Base-by-base conservation (phyloP, 2,329 filamentous ascomycete genomes). In the Dothidotthia symphoricarpi region DNA sequence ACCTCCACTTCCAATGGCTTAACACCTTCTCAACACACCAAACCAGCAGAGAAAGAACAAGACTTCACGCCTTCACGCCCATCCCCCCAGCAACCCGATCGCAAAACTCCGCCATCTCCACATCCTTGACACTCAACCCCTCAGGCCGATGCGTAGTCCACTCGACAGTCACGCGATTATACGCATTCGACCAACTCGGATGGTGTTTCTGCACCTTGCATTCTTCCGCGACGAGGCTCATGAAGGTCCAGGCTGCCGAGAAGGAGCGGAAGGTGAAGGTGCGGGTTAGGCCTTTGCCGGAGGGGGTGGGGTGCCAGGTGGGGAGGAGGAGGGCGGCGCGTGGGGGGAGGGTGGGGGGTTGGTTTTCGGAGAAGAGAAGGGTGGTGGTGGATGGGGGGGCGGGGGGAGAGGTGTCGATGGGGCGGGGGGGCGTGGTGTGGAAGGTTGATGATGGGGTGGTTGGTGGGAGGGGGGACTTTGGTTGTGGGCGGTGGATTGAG, bases 131-230 rank as follows among this genome's bases (percentile, higher is more conserved):
- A 31, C 60, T 64, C 14, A 66, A 47, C 1, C 63, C 63, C 24
- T 56, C 43, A 3, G 63, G 61, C n/a, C 40, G 47, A 24, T 66
- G 62, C n/a, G 63, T 66, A 5, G 61, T 64, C 62, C 63, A 66
- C 32, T 63, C 60, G 7, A 66, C 35, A 3, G 48, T 59, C 7
- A 65, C 61, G 28, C 49, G 29, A 24, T 62, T 64, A 40, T 65
- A 65, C 16, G 59, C 26, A 36, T 66, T 66, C 17, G 53, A 52
- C 61, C 61, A 66, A 3, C 51, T 52, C 2, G 63, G 63, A 38
- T 66, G 63, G 26, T 66, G 63, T 12, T 49, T 49, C 34, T 59
- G 54, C 17, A 32, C 39, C 34, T 65, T 64, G 41, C 59, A 64
- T 34, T 66, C 53, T 3, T 60, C 61, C 6, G 63, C 63, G 9